These are phyloP conservation scores for Apiospora hydei DNA, from an alignment of 2,329 filamentous ascomycete species.

Conservation along the genomic window DNA sequence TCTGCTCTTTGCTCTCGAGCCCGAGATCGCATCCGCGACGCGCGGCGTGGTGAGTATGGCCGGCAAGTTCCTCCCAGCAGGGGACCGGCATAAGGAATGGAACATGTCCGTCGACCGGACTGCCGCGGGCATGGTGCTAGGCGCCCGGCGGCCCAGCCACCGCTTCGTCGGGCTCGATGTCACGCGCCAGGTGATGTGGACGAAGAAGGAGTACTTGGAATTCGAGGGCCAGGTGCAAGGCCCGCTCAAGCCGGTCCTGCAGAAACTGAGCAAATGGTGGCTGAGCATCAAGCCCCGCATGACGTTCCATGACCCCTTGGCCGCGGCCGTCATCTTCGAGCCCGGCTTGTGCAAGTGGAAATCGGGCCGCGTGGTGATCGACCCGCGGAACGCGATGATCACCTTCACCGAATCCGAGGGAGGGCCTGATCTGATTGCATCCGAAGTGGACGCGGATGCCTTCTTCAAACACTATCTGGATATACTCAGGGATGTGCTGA, in stretches of 20 bases:
- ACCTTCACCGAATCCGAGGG: slow-evolving; percentile 21
- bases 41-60: slow-evolving; percentile 27
- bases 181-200: slow-evolving; percentile 21
- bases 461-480: slow-evolving; percentile 26
- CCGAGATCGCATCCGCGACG: slow-evolving; percentile 24
- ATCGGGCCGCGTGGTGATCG: slow-evolving; percentile 16
- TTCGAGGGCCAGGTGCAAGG: background rate
- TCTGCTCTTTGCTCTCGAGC: slow-evolving; percentile 26
- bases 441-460: slow-evolving; percentile 21
- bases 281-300: slow-evolving; percentile 19
- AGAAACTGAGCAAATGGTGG: slow-evolving; percentile 20
- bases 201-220: background rate
- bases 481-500: slow-evolving; percentile 11
- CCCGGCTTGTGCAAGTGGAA: slow-evolving; percentile 26
- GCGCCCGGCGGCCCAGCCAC: slow-evolving; percentile 22
- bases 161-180: slow-evolving; percentile 29
- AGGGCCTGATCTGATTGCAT: slow-evolving; percentile 22
- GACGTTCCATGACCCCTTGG: slow-evolving; percentile 28
- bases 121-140: slow-evolving; percentile 24
- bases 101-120: slow-evolving; percentile 27
- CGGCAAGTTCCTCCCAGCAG: slow-evolving; percentile 23
- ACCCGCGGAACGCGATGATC: slow-evolving; percentile 8
- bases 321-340: slow-evolving; percentile 26
- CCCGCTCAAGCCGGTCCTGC: slow-evolving; percentile 19
- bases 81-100: slow-evolving; percentile 17